phyloP scores from a whole-genome alignment of 495 filamentous ascomycete genomes.

The Parmelia sp. region DNA sequence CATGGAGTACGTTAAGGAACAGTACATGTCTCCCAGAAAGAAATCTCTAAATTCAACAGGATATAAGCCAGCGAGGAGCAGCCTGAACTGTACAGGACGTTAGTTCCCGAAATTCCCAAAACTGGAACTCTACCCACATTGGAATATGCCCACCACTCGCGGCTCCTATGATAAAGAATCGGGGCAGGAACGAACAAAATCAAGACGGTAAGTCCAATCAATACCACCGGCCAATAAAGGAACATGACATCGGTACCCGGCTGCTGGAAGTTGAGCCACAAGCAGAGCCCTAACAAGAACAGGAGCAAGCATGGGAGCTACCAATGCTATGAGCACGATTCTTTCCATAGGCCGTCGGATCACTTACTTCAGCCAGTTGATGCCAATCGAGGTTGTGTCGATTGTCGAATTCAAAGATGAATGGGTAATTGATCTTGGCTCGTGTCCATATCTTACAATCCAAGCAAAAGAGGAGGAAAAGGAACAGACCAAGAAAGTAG shows the following conservation, averaged over 20 bases:
- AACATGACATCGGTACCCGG: slow-evolving; percentile 62
- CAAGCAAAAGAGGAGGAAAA: slow-evolving; percentile 69
- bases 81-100: slow-evolving; percentile 57
- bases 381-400: slow-evolving; percentile 82
- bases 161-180: slow-evolving; percentile 65
- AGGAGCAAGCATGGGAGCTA: slow-evolving; percentile 70
- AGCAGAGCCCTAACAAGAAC: slow-evolving; percentile 66
- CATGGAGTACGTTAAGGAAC: slow-evolving; percentile 83
- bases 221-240: slow-evolving; percentile 81
- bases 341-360: not conserved
- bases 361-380: slow-evolving; percentile 65
- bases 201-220: slow-evolving; percentile 58
- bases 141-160: slow-evolving; percentile 78
- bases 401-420: slow-evolving; percentile 93
- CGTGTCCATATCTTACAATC: slow-evolving; percentile 74
- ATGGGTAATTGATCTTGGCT: slow-evolving; percentile 87
- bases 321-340: slow-evolving; percentile 15
- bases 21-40: slow-evolving; percentile 96
- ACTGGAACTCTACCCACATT: slow-evolving; percentile 50
- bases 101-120: slow-evolving; percentile 18
- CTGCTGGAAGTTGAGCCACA: slow-evolving; percentile 80
- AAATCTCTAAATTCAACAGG: slow-evolving; percentile 97
- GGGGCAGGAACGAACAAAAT: slow-evolving; percentile 71
- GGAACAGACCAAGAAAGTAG: slow-evolving; percentile 69
- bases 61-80: slow-evolving; percentile 78